A percentile compares a stretch with the other conserved stretches of the same genome.
These are phyloP conservation scores for Vigna nakashimae DNA, from an alignment of 306 rosid genomes.

Conservation along the genomic window DNA sequence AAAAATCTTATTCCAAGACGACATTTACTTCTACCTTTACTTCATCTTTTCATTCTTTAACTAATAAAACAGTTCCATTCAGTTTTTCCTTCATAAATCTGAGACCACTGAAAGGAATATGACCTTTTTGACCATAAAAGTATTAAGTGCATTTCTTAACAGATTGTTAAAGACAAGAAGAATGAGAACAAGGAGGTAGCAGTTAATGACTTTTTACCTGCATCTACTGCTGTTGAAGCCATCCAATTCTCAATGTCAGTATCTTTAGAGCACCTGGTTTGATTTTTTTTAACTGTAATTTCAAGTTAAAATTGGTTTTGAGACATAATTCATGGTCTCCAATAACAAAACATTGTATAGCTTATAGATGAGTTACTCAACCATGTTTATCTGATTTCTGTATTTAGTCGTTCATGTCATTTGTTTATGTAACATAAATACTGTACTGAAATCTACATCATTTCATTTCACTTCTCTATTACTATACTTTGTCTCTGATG, in stretches of 20 bases:
- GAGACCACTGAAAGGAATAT: no score
- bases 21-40: no score
- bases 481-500: conserved; percentile 31
- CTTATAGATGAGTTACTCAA: not conserved
- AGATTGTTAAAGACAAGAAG: conserved; percentile 72
- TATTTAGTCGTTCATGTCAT: not conserved
- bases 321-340: not conserved
- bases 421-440: not conserved
- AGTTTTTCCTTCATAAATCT: no score
- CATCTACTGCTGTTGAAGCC: conserved; percentile 75
- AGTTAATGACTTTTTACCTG: conserved; percentile 85
- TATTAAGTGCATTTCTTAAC: conserved; percentile 50
- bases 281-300: not conserved
- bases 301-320: conserved; percentile 1
- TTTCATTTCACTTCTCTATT: conserved; percentile 4
- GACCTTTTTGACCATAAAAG: not conserved
- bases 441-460: conserved; percentile 4
- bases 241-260: conserved; percentile 88
- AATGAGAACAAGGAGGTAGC: conserved; percentile 99
- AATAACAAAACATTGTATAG: not conserved
- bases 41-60: no score
- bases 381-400: conserved; percentile 2
- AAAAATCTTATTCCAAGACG: not conserved
- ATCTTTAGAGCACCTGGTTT: conserved; percentile 30
- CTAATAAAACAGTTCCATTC: no score